Evolutionary conservation across 2,329 filamentous ascomycete species (phyloP).

Genomic region (Corniculantispora saksenae): DNA sequence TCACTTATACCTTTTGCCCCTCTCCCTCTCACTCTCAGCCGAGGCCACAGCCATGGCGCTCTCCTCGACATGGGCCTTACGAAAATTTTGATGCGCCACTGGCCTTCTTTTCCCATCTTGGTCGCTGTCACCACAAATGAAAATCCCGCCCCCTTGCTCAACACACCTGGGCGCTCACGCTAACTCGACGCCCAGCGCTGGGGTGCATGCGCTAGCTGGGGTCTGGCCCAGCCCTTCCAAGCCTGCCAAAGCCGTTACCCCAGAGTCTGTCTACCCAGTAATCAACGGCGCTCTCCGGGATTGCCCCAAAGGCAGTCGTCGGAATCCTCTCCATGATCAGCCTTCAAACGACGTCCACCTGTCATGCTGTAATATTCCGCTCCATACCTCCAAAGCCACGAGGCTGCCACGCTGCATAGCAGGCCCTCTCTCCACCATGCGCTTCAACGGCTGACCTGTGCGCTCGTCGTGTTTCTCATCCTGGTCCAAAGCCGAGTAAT

Average conservation of each 20-base stretch:
- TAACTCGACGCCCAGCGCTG: slow-evolving; percentile 9
- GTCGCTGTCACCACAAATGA: neutral
- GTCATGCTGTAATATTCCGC: neutral
- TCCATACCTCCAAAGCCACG: neutral
- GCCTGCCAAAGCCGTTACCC: neutral
- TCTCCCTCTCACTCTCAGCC: too few species aligned
- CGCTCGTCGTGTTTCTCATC: neutral
- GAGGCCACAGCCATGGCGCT: neutral
- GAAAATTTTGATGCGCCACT: slow-evolving; percentile 2
- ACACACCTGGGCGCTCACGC: neutral
- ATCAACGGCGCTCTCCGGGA: neutral
- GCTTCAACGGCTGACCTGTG: neutral
- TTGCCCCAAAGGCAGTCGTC: neutral
- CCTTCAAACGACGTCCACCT: neutral
- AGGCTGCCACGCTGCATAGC: neutral
- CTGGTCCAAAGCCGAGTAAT: neutral
- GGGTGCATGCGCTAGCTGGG: slow-evolving; percentile 3
- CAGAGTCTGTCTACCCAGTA: neutral
- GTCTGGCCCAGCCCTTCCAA: neutral
- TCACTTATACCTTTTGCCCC: neutral
- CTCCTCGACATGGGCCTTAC: neutral
- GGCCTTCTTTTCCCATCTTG: neutral
- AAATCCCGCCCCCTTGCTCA: neutral
- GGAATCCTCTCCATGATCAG: neutral
- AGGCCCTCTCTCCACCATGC: neutral